Evolutionary conservation across 2,329 filamentous ascomycete genomes (phyloP).

Genomic region (Colletotrichum liriopes): DNA sequence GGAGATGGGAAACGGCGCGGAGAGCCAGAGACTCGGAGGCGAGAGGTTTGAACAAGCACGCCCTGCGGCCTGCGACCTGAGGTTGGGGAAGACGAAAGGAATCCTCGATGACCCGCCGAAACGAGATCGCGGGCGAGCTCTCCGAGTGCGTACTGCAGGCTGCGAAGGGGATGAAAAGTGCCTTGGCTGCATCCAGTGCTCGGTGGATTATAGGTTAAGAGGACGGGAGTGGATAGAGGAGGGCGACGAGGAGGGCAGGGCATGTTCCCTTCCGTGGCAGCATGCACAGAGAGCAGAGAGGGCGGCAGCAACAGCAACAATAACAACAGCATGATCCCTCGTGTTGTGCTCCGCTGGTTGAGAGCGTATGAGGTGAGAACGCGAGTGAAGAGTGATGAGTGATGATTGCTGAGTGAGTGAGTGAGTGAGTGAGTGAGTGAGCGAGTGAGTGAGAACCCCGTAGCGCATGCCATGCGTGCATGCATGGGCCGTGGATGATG

Average conservation of each 20-base stretch:
- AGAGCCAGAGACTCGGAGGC: background rate
- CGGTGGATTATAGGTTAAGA: background rate
- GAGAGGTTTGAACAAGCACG: slow-evolving; percentile 2
- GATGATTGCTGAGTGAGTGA: background rate
- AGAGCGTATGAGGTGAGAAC: background rate
- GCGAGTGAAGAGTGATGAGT: background rate
- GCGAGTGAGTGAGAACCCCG: background rate
- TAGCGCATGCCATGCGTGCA: no score
- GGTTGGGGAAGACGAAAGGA: background rate
- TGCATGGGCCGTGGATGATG: no score
- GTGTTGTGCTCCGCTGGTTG: slow-evolving; percentile 15
- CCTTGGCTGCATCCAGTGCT: slow-evolving; percentile 12
- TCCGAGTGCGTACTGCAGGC: background rate
- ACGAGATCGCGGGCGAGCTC: slow-evolving; percentile 16
- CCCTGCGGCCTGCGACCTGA: background rate
- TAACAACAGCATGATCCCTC: background rate
- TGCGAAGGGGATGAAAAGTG: slow-evolving; percentile 5
- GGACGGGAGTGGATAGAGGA: background rate
- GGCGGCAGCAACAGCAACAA: no score
- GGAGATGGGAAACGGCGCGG: slow-evolving; percentile 20
- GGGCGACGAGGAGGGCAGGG: background rate
- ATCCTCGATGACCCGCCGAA: slow-evolving; percentile 26
- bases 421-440: background rate
- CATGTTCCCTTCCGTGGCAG: background rate
- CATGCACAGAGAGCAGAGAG: background rate